Conservation (phyloP, 2,329 filamentous ascomycete species). For the Aspergillus quadrilineatus region DNA sequence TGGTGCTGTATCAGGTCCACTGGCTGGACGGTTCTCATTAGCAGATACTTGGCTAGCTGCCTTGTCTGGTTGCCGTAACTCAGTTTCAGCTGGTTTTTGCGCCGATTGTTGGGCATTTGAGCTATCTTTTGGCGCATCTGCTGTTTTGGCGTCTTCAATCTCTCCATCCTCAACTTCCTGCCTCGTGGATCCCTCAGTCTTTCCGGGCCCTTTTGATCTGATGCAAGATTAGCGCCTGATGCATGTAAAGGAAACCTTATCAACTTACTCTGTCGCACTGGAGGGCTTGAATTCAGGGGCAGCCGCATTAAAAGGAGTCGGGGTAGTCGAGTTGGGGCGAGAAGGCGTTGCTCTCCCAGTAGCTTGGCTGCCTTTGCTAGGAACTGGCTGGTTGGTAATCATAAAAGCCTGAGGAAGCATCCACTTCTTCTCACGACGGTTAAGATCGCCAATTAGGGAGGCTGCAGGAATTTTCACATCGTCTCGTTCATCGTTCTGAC, state of each 20-base stretch:
- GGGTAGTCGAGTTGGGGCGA: slow-evolving; percentile 30
- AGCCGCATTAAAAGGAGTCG: slow-evolving; percentile 41
- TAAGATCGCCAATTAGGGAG: slow-evolving; percentile 51
- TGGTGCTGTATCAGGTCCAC: slow-evolving; percentile 12
- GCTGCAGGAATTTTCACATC: slow-evolving; percentile 52
- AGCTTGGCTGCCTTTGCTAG: slow-evolving; percentile 17
- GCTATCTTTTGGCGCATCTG: slow-evolving; percentile 27
- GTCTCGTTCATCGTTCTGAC: slow-evolving; percentile 47
- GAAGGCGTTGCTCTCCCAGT: slow-evolving; percentile 30
- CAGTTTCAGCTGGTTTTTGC: slow-evolving; percentile 18
- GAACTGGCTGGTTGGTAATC: slow-evolving; percentile 29
- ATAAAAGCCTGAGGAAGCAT: slow-evolving; percentile 50
- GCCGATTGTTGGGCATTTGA: slow-evolving; percentile 10
- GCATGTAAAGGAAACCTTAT: not conserved
- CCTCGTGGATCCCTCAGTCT: slow-evolving; percentile 27
- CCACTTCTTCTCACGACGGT: slow-evolving; percentile 51
- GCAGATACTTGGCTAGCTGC: slow-evolving; percentile 10
- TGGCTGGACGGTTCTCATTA: slow-evolving; percentile 8
- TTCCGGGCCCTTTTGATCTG: slow-evolving; percentile 31
- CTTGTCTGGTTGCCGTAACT: slow-evolving; percentile 14
- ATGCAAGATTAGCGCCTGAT: not conserved
- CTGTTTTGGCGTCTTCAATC: slow-evolving; percentile 48
- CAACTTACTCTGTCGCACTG: slow-evolving; percentile 36
- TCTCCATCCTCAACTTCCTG: slow-evolving; percentile 47
- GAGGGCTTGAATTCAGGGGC: slow-evolving; percentile 44